Conservation (phyloP, 2,329 filamentous ascomycete genomes). For the Exophiala viscosa region DNA sequence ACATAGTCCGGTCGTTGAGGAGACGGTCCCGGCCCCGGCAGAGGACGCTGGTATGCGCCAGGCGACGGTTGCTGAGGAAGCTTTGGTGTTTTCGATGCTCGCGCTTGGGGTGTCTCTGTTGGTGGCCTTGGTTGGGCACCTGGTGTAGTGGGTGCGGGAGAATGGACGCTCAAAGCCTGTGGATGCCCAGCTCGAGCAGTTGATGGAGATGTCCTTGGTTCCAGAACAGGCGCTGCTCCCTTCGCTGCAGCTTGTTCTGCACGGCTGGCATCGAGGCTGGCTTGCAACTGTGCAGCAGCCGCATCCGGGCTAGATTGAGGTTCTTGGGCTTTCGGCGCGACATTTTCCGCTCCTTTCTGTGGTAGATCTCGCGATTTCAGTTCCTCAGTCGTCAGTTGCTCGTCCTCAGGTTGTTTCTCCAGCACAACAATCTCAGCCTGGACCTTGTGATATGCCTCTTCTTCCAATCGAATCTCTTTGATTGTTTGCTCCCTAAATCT, state of each 20-base stretch:
- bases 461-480: conserved; percentile 69
- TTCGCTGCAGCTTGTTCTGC: conserved; percentile 7
- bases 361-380: background rate
- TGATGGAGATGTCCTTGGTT: conserved; percentile 6
- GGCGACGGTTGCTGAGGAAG: conserved; percentile 18
- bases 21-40: conserved; percentile 24
- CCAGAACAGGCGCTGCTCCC: background rate
- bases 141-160: conserved; percentile 16
- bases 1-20: conserved; percentile 25
- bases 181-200: conserved; percentile 5
- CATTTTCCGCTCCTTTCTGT: conserved; percentile 1
- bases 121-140: conserved; percentile 7
- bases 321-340: background rate
- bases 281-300: conserved; percentile 16
- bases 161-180: conserved; percentile 9
- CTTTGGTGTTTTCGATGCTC: conserved; percentile 12
- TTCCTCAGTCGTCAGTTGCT: conserved; percentile 24
- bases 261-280: conserved; percentile 16
- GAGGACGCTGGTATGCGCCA: conserved; percentile 18
- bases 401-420: conserved; percentile 57
- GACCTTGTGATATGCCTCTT: conserved; percentile 61
- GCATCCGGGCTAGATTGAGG: conserved; percentile 13
- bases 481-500: conserved; percentile 68
- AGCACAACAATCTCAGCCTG: conserved; percentile 66
- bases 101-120: conserved; percentile 11